phyloP scores from a whole-genome alignment of 2,329 filamentous ascomycete genomes.

The Byssothecium circinans region DNA sequence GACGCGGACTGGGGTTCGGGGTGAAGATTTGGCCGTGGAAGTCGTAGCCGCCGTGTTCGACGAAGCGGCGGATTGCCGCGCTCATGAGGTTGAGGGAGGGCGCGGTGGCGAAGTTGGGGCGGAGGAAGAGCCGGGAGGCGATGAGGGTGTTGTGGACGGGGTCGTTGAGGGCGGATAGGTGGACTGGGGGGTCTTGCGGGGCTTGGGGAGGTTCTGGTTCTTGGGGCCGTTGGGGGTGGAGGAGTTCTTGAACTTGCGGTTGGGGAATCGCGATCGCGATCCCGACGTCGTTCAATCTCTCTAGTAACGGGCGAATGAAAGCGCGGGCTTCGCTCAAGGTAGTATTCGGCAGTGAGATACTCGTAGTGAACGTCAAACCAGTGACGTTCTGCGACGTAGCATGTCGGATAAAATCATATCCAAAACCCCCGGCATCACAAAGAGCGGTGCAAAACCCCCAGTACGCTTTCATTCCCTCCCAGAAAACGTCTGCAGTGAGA shows the following conservation, averaged over 20 bases:
- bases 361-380: constrained; percentile 24
- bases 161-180: constrained; percentile 18
- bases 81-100: constrained; percentile 8
- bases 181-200: background rate
- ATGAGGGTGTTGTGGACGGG: constrained; percentile 24
- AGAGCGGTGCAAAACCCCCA: constrained; percentile 18
- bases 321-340: constrained; percentile 12
- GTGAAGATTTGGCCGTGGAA: constrained; percentile 31
- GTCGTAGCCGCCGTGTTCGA: constrained; percentile 24
- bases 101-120: constrained; percentile 14
- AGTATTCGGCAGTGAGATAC: constrained; percentile 21
- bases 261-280: constrained; percentile 17
- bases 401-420: constrained; percentile 33
- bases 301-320: constrained; percentile 22
- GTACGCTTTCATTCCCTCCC: constrained; percentile 27
- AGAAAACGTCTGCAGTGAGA: constrained; percentile 26
- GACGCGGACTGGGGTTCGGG: constrained; percentile 11
- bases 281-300: constrained; percentile 19
- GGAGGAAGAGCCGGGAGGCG: constrained; percentile 28
- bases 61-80: constrained; percentile 20
- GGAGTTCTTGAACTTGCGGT: constrained; percentile 10
- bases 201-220: no score
- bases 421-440: constrained; percentile 26
- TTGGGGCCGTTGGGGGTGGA: background rate
- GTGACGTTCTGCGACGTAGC: constrained; percentile 2